phyloP scores from a whole-genome alignment of 345 rosid genomes.

The Dimocarpus longan region DNA sequence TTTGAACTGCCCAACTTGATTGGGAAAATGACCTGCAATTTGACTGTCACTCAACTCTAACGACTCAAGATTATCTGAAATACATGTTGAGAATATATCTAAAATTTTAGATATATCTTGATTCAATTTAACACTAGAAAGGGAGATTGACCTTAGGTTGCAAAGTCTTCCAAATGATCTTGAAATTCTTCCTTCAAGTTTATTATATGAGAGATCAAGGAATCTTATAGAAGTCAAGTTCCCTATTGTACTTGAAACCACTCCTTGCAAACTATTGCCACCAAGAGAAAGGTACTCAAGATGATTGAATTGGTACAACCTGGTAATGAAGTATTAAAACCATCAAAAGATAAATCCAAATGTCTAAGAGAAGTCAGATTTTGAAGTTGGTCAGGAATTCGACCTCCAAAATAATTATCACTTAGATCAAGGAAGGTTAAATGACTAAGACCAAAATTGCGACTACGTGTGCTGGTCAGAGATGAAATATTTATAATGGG shows the following conservation, averaged over 20 bases:
- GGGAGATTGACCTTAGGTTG: conserved; percentile 11
- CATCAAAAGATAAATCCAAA: neutral
- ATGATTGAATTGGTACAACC: neutral
- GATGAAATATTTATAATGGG: neutral
- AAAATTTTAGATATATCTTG: neutral
- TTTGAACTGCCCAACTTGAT: neutral
- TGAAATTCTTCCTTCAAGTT: neutral
- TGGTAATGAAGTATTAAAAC: neutral
- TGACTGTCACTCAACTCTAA: neutral
- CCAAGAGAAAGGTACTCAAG: neutral
- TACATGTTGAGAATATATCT: neutral
- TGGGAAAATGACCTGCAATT: neutral
- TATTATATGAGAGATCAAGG: neutral
- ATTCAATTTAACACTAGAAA: neutral
- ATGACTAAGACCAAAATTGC: neutral
- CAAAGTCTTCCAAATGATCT: conserved; percentile 7
- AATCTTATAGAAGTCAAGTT: neutral
- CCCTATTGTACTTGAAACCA: neutral
- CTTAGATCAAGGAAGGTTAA: neutral
- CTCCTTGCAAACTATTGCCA: neutral
- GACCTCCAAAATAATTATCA: neutral
- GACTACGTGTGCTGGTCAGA: neutral
- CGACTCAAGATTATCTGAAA: neutral
- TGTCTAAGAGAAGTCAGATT: neutral
- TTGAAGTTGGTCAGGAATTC: neutral